These are phyloP conservation scores for Mycosarcoma mackinlayi DNA, from an alignment of 1,284 basidiomycete genomes.

Conservation along the genomic window DNA sequence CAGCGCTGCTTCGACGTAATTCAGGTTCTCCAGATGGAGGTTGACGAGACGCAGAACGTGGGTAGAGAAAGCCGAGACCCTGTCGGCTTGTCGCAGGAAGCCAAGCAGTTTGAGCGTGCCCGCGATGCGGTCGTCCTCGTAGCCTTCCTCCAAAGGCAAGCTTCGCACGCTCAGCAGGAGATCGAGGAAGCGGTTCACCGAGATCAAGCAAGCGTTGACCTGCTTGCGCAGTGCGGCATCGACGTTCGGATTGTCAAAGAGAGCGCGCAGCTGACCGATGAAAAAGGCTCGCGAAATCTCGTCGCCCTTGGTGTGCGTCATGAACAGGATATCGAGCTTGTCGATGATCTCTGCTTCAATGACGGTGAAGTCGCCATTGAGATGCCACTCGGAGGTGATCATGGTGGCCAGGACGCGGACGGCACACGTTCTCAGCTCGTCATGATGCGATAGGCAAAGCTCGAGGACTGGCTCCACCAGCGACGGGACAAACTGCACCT, in stretches of 20 bases:
- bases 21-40: constrained; percentile 81
- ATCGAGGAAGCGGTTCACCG: constrained; percentile 92
- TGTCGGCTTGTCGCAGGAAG: constrained; percentile 62
- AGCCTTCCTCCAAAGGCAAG: constrained; percentile 70
- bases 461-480: constrained; percentile 91
- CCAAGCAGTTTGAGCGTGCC: constrained; percentile 78
- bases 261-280: constrained; percentile 85
- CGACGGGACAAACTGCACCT: constrained; percentile 72
- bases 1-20: constrained; percentile 90
- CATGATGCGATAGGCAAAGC: constrained; percentile 92
- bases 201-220: constrained; percentile 84
- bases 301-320: constrained; percentile 88
- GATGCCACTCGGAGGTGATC: constrained; percentile 83
- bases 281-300: constrained; percentile 91
- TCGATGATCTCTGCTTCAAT: constrained; percentile 94
- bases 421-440: constrained; percentile 87
- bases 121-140: constrained; percentile 85
- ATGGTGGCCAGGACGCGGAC: constrained; percentile 90
- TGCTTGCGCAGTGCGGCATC: constrained; percentile 81
- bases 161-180: constrained; percentile 90
- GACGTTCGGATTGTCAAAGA: constrained; percentile 85
- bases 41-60: constrained; percentile 65
- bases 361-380: constrained; percentile 63
- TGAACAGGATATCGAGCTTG: constrained; percentile 88
- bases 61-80: constrained; percentile 61